phyloP scores from a whole-genome alignment of 2,329 filamentous ascomycete species.

The Colletotrichum tofieldiae region DNA sequence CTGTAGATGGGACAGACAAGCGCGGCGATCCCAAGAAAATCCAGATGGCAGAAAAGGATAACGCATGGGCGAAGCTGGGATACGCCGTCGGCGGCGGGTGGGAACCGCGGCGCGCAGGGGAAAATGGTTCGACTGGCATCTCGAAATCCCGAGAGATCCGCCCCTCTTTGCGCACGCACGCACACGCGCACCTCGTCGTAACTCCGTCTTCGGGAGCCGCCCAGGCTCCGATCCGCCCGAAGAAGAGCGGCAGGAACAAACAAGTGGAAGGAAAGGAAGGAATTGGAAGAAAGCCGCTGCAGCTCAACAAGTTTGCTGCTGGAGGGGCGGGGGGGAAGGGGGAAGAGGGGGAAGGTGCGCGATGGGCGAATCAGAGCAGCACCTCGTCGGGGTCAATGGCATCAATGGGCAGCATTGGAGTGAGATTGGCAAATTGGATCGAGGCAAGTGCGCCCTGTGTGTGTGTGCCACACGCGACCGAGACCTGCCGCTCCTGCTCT shows the following conservation, averaged over 20 bases:
- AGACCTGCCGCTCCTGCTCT: neutral
- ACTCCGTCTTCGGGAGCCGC: conserved; percentile 15
- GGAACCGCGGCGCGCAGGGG: neutral
- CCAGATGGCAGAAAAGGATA: conserved; percentile 22
- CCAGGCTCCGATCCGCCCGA: conserved; percentile 9
- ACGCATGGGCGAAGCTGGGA: conserved; percentile 5
- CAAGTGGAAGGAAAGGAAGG: neutral
- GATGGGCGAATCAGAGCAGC: neutral
- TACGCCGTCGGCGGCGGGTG: neutral
- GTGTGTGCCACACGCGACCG: neutral
- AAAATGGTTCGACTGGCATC: conserved; percentile 21
- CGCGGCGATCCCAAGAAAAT: conserved; percentile 7
- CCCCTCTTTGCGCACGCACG: neutral
- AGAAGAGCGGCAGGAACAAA: neutral
- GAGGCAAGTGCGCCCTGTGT: neutral
- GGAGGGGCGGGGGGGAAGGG: neutral
- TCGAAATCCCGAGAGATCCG: conserved; percentile 5
- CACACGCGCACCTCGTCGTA: neutral
- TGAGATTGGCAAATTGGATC: conserved; percentile 12
- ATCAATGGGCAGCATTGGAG: neutral
- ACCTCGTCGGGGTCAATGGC: neutral
- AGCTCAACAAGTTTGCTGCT: conserved; percentile 3
- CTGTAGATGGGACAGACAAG: neutral
- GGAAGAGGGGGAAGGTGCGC: neutral
- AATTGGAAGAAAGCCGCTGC: neutral